Evolutionary conservation across 441 rosid species (phyloP).

Genomic region (Mallotus repandus): DNA sequence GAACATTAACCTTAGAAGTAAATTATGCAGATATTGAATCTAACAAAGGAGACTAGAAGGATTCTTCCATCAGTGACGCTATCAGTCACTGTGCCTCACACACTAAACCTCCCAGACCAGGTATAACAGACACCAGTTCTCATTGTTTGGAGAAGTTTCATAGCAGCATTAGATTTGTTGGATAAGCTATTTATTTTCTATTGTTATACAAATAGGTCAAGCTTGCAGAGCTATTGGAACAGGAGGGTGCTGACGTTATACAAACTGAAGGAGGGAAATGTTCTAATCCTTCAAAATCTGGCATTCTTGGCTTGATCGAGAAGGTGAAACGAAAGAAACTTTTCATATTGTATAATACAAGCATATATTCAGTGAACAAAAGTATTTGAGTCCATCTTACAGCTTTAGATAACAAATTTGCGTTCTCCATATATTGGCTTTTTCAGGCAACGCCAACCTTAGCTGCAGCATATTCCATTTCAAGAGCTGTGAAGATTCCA

Average conservation of each 20-base stretch:
- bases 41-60: slow-evolving; percentile 55
- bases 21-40: slow-evolving; percentile 45
- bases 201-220: slow-evolving; percentile 40
- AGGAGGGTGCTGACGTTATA: slow-evolving; percentile 59
- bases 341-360: too few relatives aligned
- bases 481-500: slow-evolving; percentile 57
- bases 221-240: slow-evolving; percentile 60
- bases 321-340: slow-evolving; percentile 39
- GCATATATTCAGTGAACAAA: too few relatives aligned
- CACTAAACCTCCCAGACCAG: slow-evolving; percentile 62
- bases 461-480: slow-evolving; percentile 63
- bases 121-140: slow-evolving; percentile 21
- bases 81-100: slow-evolving; percentile 74
- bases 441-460: slow-evolving; percentile 59
- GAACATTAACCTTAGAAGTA: background rate
- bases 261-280: slow-evolving; percentile 73
- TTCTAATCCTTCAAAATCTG: slow-evolving; percentile 53
- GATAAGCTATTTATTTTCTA: background rate
- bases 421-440: background rate
- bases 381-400: too few relatives aligned
- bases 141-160: background rate
- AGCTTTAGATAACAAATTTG: background rate
- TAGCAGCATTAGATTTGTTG: background rate
- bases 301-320: slow-evolving; percentile 64
- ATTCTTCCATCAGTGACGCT: slow-evolving; percentile 51